Conservation (phyloP, 2,329 filamentous ascomycete genomes). For the Paecilomyces dactylethromorphus region DNA sequence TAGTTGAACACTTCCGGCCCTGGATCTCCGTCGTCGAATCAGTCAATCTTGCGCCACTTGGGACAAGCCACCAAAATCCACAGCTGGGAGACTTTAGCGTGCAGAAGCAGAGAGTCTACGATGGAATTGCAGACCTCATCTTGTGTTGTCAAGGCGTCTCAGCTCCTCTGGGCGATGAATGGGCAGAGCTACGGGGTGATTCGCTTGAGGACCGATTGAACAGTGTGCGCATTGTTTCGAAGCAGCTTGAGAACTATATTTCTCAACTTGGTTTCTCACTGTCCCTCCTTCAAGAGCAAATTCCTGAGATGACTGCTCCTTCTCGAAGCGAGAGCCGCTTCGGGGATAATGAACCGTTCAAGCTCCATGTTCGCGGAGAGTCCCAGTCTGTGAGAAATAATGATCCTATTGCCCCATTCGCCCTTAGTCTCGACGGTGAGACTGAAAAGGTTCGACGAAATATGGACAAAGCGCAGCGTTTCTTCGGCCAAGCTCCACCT, state of each 20-base stretch:
- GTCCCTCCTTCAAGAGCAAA: conserved; percentile 77
- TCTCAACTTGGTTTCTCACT: conserved; percentile 83
- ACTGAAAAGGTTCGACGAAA: conserved; percentile 35
- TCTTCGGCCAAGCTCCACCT: conserved; percentile 42
- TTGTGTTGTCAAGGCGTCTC: conserved; percentile 86
- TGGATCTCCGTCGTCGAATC: conserved; percentile 90
- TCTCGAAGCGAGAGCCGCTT: conserved; percentile 33
- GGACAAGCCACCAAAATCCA: conserved; percentile 72
- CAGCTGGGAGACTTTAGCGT: conserved; percentile 80
- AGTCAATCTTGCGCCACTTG: conserved; percentile 75
- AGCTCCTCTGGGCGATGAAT: conserved; percentile 86
- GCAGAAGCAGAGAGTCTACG: conserved; percentile 90
- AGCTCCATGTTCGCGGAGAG: conserved; percentile 22
- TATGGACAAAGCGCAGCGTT: conserved; percentile 41
- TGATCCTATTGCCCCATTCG: conserved; percentile 34
- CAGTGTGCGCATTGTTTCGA: conserved; percentile 68
- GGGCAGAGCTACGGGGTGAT: conserved; percentile 86
- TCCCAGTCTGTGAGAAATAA: conserved; percentile 30
- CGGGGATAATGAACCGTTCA: conserved; percentile 17
- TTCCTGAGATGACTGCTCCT: conserved; percentile 49
- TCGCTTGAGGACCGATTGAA: conserved; percentile 80
- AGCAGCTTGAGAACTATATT: conserved; percentile 77
- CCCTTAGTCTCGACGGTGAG: conserved; percentile 29
- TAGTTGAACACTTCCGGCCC: conserved; percentile 80
- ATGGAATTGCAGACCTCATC: conserved; percentile 83